Conservation (phyloP, 371 early-diverging fungal genomes). For the Fennellomyces sp. region DNA sequence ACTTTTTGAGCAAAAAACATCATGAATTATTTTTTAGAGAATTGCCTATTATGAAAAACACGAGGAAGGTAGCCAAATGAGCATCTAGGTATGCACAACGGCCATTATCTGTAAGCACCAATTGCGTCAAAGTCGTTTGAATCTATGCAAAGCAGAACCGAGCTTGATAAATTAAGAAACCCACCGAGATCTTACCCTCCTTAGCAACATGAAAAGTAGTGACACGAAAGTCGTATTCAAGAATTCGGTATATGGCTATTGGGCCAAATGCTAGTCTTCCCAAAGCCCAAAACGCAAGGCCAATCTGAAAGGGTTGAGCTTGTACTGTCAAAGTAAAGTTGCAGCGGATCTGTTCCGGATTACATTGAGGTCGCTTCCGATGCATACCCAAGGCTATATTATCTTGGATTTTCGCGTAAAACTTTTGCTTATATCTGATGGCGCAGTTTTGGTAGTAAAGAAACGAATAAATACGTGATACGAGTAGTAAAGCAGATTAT, state of each 20-base stretch:
- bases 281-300: constrained; percentile 16
- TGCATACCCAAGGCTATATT: no score
- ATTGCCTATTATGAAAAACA: constrained; percentile 28
- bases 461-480: no score
- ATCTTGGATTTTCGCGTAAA: no score
- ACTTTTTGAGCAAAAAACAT: not conserved
- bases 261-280: constrained; percentile 16
- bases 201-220: not conserved
- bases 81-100: constrained; percentile 22
- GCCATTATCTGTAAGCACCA: constrained; percentile 24
- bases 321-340: not conserved
- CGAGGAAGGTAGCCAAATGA: constrained; percentile 22
- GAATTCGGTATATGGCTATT: constrained; percentile 5
- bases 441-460: no score
- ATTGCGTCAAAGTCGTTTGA: constrained; percentile 6
- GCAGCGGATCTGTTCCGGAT: no score
- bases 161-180: constrained; percentile 25
- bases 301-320: constrained; percentile 13
- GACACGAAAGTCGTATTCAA: constrained; percentile 20
- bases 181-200: constrained; percentile 7
- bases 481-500: no score
- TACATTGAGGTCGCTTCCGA: no score
- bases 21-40: not conserved
- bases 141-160: constrained; percentile 26
- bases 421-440: no score